A percentile compares a stretch with the other conserved stretches of the same genome.
Conservation (phyloP, 345 rosid species). For the Euphorbia peplus region DNA sequence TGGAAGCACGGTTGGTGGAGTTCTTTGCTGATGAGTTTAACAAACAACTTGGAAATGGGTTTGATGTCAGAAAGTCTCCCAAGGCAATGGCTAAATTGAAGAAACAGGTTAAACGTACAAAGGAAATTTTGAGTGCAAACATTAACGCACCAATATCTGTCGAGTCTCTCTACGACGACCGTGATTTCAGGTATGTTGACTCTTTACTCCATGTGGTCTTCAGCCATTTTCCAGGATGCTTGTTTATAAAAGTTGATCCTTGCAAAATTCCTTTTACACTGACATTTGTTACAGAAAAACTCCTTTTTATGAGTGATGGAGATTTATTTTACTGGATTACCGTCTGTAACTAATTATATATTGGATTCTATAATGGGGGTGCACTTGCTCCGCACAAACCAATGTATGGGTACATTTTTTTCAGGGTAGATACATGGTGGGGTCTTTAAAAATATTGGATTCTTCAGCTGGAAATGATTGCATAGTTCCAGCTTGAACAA, state of each 20-base stretch:
- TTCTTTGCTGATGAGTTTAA: slow-evolving; percentile 94
- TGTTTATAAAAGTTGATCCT: background rate
- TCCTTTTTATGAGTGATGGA: no score
- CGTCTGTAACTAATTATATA: background rate
- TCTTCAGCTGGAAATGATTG: background rate
- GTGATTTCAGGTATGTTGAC: slow-evolving; percentile 74
- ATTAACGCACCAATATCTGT: slow-evolving; percentile 85
- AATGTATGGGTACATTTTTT: background rate
- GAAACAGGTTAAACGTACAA: slow-evolving; percentile 97
- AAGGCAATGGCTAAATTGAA: slow-evolving; percentile 99
- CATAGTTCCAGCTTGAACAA: background rate
- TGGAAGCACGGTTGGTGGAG: slow-evolving; percentile 87
- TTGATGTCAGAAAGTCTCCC: slow-evolving; percentile 85
- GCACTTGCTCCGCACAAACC: background rate
- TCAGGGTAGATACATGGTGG: no score
- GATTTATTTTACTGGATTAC: background rate
- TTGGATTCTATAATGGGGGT: background rate
- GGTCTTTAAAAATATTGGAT: background rate
- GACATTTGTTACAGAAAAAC: no score
- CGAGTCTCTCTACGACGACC: slow-evolving; percentile 88
- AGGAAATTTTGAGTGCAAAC: slow-evolving; percentile 96
- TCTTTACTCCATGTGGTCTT: background rate
- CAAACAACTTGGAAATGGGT: slow-evolving; percentile 77
- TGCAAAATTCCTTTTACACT: background rate
- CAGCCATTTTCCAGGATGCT: background rate